Evolutionary conservation across 805 yeast genomes (phyloP).

Genomic region (Saturnispora zaruensis): DNA sequence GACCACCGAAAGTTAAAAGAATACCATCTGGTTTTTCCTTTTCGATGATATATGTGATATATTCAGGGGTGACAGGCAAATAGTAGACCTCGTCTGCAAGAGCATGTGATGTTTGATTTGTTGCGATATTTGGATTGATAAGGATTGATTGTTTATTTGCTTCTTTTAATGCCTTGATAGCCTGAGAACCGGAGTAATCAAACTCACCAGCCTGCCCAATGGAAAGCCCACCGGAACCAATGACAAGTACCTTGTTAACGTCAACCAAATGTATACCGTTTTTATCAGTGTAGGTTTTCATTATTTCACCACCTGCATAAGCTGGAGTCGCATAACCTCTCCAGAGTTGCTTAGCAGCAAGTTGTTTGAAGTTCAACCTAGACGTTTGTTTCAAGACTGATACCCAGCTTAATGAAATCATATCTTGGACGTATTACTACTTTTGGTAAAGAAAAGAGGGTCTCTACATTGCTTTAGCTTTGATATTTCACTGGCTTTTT

Average conservation of each 20-base stretch:
- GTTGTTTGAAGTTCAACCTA: slow-evolving; percentile 1
- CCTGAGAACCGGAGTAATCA: slow-evolving; percentile 98
- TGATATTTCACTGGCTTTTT: slow-evolving; percentile 4
- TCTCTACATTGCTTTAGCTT: background rate
- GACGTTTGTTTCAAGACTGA: slow-evolving; percentile 6
- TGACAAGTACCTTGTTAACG: slow-evolving; percentile 77
- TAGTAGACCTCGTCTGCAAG: slow-evolving; percentile 96
- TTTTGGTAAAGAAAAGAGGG: too few relatives aligned
- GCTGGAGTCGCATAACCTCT: slow-evolving; percentile 19
- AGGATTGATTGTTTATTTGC: slow-evolving; percentile 94
- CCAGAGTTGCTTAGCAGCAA: background rate
- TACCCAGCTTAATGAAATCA: slow-evolving; percentile 8
- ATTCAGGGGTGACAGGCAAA: slow-evolving; percentile 95
- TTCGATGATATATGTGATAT: slow-evolving; percentile 89
- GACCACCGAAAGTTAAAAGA: slow-evolving; percentile 97
- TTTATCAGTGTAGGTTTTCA: slow-evolving; percentile 49
- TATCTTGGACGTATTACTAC: background rate
- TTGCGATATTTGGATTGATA: slow-evolving; percentile 96
- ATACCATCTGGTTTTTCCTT: slow-evolving; percentile 97
- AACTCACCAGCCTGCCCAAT: slow-evolving; percentile 99
- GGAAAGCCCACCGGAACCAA: slow-evolving; percentile 97
- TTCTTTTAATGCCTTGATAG: slow-evolving; percentile 95
- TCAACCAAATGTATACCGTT: slow-evolving; percentile 65
- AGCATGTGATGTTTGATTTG: slow-evolving; percentile 96
- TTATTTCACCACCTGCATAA: slow-evolving; percentile 57